These are phyloP conservation scores for Paecilomyces sp. DNA, from an alignment of 2,329 filamentous ascomycete species.

Conservation along the genomic window DNA sequence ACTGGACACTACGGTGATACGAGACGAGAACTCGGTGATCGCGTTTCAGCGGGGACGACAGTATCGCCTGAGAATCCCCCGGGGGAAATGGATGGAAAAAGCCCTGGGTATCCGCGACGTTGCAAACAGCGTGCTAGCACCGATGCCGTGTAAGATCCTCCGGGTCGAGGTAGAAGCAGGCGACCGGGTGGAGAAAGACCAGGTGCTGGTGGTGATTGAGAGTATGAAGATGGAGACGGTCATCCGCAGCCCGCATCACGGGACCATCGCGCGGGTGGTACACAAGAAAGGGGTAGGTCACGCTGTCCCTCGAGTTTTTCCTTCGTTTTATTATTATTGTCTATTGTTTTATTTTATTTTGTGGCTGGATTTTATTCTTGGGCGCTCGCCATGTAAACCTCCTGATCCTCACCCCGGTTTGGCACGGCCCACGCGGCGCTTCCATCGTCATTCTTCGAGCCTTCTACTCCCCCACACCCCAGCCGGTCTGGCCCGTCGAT, in stretches of 20 bases:
- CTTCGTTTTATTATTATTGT: background rate
- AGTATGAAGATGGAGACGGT: constrained; percentile 90
- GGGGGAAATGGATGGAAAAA: constrained; percentile 77
- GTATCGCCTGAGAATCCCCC: constrained; percentile 48
- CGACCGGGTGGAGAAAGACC: constrained; percentile 73
- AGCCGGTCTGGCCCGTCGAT: background rate
- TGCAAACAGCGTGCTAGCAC: constrained; percentile 75
- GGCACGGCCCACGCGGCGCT: background rate
- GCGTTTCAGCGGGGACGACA: constrained; percentile 66
- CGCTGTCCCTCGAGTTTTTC: constrained; percentile 3
- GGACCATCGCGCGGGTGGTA: constrained; percentile 63
- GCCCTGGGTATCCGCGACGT: constrained; percentile 76
- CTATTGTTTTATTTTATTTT: no score
- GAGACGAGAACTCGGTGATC: constrained; percentile 47
- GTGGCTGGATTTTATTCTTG: no score
- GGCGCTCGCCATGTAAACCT: no score
- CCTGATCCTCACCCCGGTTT: background rate
- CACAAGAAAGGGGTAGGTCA: constrained; percentile 65
- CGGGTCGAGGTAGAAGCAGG: constrained; percentile 82
- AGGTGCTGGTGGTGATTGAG: constrained; percentile 82
- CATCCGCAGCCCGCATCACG: constrained; percentile 68
- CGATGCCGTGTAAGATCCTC: constrained; percentile 96
- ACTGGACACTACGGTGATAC: constrained; percentile 69
- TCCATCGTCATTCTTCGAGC: background rate
- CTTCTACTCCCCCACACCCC: constrained; percentile 10